Evolutionary conservation across 768 basidiomycete genomes (phyloP).

Genomic region (Amanita subjunquillea): DNA sequence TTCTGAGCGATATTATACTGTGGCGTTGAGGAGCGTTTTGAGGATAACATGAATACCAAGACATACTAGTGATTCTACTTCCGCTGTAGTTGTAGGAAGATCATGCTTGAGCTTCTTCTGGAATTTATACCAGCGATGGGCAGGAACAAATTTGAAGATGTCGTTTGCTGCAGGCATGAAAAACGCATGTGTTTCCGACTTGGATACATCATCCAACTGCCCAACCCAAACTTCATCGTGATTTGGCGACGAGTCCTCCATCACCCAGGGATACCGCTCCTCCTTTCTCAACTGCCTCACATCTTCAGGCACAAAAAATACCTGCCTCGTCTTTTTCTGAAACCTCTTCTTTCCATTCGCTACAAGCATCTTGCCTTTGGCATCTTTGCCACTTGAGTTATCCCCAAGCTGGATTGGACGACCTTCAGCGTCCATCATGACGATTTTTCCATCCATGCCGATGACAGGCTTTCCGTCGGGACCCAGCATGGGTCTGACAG

Average conservation of each 20-base stretch:
- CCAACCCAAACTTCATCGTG: conserved; percentile 72
- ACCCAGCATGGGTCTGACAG: conserved; percentile 69
- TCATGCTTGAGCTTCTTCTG: conserved; percentile 75
- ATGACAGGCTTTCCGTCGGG: conserved; percentile 79
- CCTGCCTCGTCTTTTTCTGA: conserved; percentile 76
- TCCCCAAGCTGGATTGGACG: conserved; percentile 43
- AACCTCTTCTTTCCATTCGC: conserved; percentile 57
- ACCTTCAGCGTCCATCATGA: conserved; percentile 77
- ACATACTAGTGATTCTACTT: conserved; percentile 55
- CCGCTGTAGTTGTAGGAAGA: conserved; percentile 54
- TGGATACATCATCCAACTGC: conserved; percentile 68
- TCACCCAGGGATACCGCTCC: conserved; percentile 87
- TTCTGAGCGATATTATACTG: conserved; percentile 56
- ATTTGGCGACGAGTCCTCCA: conserved; percentile 61
- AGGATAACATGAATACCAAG: conserved; percentile 9
- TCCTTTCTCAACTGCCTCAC: conserved; percentile 71
- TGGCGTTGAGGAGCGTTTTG: conserved; percentile 11
- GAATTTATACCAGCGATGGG: conserved; percentile 89
- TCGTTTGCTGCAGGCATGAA: conserved; percentile 79
- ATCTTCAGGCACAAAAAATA: conserved; percentile 74
- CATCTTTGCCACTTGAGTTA: conserved; percentile 17
- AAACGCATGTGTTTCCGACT: conserved; percentile 65
- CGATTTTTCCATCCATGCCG: conserved; percentile 63
- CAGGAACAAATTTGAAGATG: conserved; percentile 80
- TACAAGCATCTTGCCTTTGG: conserved; percentile 32